Conservation (phyloP, 139 green algal genomes). For the Closterium sp. region DNA sequence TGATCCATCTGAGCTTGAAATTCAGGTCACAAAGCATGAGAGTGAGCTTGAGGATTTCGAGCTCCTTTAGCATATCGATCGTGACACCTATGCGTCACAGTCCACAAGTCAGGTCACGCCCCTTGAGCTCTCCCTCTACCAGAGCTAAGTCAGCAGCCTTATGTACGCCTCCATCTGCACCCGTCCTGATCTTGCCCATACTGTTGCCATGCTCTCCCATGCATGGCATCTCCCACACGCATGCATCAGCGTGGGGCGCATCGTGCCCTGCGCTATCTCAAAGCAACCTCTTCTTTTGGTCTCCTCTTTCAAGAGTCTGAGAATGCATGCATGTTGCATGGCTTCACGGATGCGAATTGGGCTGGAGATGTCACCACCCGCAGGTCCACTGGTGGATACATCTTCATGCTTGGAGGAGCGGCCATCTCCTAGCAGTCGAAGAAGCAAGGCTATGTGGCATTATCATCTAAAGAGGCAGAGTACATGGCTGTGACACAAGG, state of each 20-base stretch:
- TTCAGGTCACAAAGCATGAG: not conserved
- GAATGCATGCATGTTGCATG: not conserved
- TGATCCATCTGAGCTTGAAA: not conserved
- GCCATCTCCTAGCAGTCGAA: not conserved
- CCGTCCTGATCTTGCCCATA: constrained; percentile 14
- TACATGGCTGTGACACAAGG: constrained; percentile 2
- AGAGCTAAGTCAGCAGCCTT: constrained; percentile 12
- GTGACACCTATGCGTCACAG: not conserved
- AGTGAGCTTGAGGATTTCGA: not conserved
- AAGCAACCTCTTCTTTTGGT: not conserved
- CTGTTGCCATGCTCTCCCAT: not conserved
- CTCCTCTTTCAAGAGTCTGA: constrained; percentile 2
- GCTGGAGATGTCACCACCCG: constrained; percentile 15
- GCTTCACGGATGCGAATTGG: constrained; percentile 6
- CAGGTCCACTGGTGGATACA: constrained; percentile 2
- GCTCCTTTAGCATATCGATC: not conserved
- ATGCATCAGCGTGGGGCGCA: constrained; percentile 7
- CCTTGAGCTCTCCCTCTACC: constrained; percentile 13
- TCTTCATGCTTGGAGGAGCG: constrained; percentile 9
- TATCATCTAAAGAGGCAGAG: constrained; percentile 6
- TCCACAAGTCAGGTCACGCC: not conserved
- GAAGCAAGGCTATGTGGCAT: not conserved
- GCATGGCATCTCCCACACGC: not conserved
- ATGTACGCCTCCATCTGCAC: constrained; percentile 12
- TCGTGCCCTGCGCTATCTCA: constrained; percentile 11